A percentile compares a stretch with the other conserved stretches of the same genome.
Evolutionary conservation across 2,329 filamentous ascomycete species (phyloP).

Genomic region (Fusarium buharicum): DNA sequence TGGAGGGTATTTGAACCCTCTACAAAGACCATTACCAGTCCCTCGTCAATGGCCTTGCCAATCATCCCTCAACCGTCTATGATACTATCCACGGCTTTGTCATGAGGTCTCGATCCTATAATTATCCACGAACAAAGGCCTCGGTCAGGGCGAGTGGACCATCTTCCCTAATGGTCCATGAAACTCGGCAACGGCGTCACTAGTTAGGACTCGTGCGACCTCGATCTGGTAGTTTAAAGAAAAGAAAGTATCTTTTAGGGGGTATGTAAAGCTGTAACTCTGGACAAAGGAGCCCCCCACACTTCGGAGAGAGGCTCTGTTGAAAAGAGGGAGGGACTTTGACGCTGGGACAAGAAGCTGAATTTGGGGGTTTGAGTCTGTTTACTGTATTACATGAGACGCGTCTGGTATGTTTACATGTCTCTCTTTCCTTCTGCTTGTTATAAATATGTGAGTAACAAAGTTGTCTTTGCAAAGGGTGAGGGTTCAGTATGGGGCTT

Average conservation of each 20-base stretch:
- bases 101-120: neutral
- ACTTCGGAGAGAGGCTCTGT: slow-evolving; percentile 1
- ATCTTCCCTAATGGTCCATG: neutral
- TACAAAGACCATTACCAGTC: too few species aligned
- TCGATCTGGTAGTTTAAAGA: slow-evolving; percentile 1
- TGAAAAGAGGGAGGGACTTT: slow-evolving; percentile 24
- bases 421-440: slow-evolving; percentile 6
- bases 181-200: slow-evolving; percentile 17
- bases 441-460: neutral
- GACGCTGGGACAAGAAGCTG: slow-evolving; percentile 27
- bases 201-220: slow-evolving; percentile 9
- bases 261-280: neutral
- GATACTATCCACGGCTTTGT: neutral
- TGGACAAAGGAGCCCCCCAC: neutral
- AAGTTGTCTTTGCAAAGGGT: slow-evolving; percentile 4
- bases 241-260: slow-evolving; percentile 1
- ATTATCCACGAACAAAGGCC: slow-evolving; percentile 1
- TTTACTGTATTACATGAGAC: neutral
- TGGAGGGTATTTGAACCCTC: too few species aligned
- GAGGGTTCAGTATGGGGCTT: neutral
- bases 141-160: neutral
- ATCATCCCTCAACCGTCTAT: too few species aligned
- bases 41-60: too few species aligned
- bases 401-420: slow-evolving; percentile 26
- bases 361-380: slow-evolving; percentile 15